Percentiles rank a stretch among this genome's conserved stretches.
Conservation (phyloP, 176 grass and related monocot genomes). For the Hyparrhenia diplandra region DNA sequence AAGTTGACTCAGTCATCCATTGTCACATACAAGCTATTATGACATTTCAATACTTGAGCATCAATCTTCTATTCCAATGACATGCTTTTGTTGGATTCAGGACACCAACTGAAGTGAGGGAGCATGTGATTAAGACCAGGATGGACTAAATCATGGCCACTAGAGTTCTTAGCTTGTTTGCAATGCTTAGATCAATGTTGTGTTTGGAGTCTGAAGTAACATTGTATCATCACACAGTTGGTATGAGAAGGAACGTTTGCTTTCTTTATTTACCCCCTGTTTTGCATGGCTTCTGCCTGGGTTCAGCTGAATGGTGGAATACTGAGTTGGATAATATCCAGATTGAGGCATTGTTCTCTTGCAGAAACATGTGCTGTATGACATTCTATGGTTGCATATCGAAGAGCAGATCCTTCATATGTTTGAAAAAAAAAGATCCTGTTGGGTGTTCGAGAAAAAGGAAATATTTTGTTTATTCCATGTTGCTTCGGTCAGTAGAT, state of each 20-base stretch:
- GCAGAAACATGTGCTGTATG: too few species aligned
- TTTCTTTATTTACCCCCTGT: background rate
- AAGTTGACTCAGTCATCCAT: constrained; percentile 12
- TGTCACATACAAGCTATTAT: background rate
- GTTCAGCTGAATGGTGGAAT: background rate
- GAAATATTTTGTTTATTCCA: too few species aligned
- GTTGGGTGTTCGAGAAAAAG: too few species aligned
- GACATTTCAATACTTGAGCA: background rate
- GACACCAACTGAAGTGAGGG: constrained; percentile 84
- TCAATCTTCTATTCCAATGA: background rate
- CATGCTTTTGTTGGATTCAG: constrained; percentile 30
- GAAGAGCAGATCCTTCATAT: too few species aligned
- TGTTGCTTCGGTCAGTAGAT: too few species aligned
- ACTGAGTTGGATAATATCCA: background rate
- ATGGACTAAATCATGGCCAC: constrained; percentile 60
- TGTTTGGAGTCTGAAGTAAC: constrained; percentile 16
- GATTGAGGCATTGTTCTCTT: background rate
- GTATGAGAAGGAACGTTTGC: background rate
- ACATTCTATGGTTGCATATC: too few species aligned
- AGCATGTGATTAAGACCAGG: constrained; percentile 77
- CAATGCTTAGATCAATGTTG: background rate
- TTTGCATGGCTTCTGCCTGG: background rate
- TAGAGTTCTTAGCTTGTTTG: constrained; percentile 4
- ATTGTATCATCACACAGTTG: constrained; percentile 13
- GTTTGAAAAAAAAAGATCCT: too few species aligned